A percentile compares a stretch with the other conserved stretches of the same genome.
Conservation (phyloP, 345 rosid genomes). For the Salix udensis region DNA sequence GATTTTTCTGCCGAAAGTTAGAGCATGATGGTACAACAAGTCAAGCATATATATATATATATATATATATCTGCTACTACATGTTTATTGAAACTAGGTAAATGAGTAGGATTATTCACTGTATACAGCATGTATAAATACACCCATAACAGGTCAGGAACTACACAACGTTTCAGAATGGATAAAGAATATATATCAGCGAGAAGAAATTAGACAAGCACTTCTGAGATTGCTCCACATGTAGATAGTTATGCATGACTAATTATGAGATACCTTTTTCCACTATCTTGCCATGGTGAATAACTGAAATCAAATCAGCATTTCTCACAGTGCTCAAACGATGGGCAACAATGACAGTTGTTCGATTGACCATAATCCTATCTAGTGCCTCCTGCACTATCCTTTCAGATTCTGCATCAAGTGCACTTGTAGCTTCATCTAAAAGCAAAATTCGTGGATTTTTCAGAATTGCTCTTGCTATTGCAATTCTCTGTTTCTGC, state of each 20-base stretch:
- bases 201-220: neutral
- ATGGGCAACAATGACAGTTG: slow-evolving; percentile 81
- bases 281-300: slow-evolving; percentile 70
- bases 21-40: no score
- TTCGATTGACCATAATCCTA: slow-evolving; percentile 68
- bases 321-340: slow-evolving; percentile 71
- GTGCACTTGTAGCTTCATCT: slow-evolving; percentile 91
- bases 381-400: slow-evolving; percentile 84
- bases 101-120: no score
- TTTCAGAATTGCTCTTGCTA: slow-evolving; percentile 38
- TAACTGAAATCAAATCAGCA: slow-evolving; percentile 71
- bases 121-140: no score
- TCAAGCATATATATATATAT: no score
- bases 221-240: neutral
- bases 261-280: slow-evolving; percentile 58
- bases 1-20: no score
- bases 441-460: slow-evolving; percentile 56
- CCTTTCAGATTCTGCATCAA: slow-evolving; percentile 83
- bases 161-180: no score
- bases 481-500: slow-evolving; percentile 40
- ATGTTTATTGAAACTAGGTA: no score
- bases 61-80: no score
- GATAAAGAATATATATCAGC: no score
- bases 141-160: no score
- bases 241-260: neutral